Base-by-base conservation (phyloP, 306 rosid genomes). In the Cicer arietinum region DNA sequence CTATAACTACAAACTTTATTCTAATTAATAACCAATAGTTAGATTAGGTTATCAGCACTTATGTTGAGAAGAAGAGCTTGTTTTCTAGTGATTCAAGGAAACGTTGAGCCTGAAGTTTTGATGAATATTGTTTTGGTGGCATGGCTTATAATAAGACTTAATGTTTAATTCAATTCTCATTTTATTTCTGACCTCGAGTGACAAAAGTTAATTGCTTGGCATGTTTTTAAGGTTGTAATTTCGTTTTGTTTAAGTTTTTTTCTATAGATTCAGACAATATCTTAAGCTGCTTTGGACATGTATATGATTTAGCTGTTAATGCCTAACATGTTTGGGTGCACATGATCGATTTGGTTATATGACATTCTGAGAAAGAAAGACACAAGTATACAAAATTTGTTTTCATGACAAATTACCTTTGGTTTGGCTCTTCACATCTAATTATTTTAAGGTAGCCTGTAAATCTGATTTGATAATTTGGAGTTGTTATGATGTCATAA, bases 191-290 rank as follows among this genome's bases (percentile, higher is more conserved):
- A 40, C 18, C 63, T 67, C 45, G 56, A 16, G 63, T 61, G 43
- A 35, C 59, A 66, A 48, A 59, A 13, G 42, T 60, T 14, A 61
- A 67, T 37, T 12, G 22, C 57, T 59, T 61, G 22, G 45, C 20
- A 17, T 67, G 69, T 39, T 14, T 75, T 82, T 52, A 44, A 46
- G 78, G 64, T 71, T 52, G 57, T 63, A 17, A 25, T 25, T 11
- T 64, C 68, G 45, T 39, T 62, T 63, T 67, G 13, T 22, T 41
- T 35, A 25, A 18, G 22, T 43, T 43, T 25, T 56, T 12, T 71
- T 71, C 67, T 56, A 7, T 39, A 14, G 60, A 65, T 77, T 73
- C 73, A 30, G 37, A n/a, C 6, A 11, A 40, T 51, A 13, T 68
- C 43, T 57, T 57, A 66, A 65, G 75, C 37, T 67, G 60, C 74